Percentiles rank a stretch among this genome's conserved stretches.
Evolutionary conservation across 495 filamentous ascomycete genomes (phyloP).

Genomic region (Podospora anserina): DNA sequence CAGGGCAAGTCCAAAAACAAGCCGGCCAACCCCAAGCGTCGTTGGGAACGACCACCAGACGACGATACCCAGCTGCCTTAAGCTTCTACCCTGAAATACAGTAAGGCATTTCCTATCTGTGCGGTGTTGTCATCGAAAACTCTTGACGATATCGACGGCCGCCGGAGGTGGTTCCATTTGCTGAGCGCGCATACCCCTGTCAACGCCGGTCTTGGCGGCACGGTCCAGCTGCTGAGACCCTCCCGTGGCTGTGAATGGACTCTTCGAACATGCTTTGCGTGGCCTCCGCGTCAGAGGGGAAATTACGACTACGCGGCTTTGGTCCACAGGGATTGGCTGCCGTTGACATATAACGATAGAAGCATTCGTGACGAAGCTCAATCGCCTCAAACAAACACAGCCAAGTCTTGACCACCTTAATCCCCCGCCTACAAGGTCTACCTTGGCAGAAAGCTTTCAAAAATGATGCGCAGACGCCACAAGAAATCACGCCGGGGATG

Average conservation of each 20-base stretch:
- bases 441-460: background rate
- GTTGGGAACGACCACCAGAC: constrained; percentile 24
- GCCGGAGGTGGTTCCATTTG: constrained; percentile 2
- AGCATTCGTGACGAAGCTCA: background rate
- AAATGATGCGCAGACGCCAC: constrained; percentile 43
- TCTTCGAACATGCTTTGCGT: background rate
- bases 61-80: constrained; percentile 26
- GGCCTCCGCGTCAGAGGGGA: constrained; percentile 14
- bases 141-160: background rate
- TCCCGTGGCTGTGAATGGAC: constrained; percentile 14
- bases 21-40: constrained; percentile 1
- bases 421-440: background rate
- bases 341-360: background rate
- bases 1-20: background rate
- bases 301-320: constrained; percentile 14
- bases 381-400: background rate
- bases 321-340: background rate
- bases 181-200: background rate
- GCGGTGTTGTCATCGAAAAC: background rate
- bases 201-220: background rate
- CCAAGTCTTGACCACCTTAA: background rate
- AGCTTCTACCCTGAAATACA: background rate
- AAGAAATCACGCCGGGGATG: constrained; percentile 58
- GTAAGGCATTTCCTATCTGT: background rate
- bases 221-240: background rate